A percentile compares a stretch with the other conserved stretches of the same genome.
These are phyloP conservation scores for Dipodascopsis tothii DNA, from an alignment of 805 yeast genomes.

Conservation along the genomic window DNA sequence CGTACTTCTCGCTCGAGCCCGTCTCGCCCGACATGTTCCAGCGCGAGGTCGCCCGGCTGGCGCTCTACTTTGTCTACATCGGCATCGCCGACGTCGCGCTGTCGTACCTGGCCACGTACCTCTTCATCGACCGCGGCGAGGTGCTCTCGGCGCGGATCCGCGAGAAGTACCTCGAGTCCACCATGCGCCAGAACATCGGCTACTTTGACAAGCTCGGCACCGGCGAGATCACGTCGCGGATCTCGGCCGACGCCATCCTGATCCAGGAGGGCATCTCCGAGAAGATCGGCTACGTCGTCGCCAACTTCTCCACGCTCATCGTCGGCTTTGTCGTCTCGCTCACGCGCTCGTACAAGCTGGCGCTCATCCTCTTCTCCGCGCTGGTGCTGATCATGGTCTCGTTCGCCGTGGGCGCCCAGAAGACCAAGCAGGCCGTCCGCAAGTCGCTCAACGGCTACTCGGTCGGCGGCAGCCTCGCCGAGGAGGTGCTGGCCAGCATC, in stretches of 20 bases:
- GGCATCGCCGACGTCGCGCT: constrained; percentile 32
- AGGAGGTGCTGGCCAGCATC: constrained; percentile 35
- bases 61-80: constrained; percentile 34
- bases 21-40: constrained; percentile 17
- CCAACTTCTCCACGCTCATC: constrained; percentile 36
- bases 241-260: constrained; percentile 36
- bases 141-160: constrained; percentile 37
- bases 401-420: too few relatives aligned
- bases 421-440: constrained; percentile 1
- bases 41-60: constrained; percentile 13
- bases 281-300: constrained; percentile 35
- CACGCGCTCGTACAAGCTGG: constrained; percentile 33
- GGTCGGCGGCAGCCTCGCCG: constrained; percentile 34
- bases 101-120: constrained; percentile 30
- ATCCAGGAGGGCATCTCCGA: constrained; percentile 40
- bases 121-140: constrained; percentile 38
- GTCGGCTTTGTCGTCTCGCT: constrained; percentile 35
- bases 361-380: constrained; percentile 32
- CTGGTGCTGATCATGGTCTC: constrained; percentile 30
- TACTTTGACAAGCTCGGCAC: constrained; percentile 38
- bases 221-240: constrained; percentile 39
- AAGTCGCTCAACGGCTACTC: constrained; percentile 13
- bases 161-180: constrained; percentile 32
- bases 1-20: constrained; percentile 3
- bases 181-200: constrained; percentile 38